phyloP scores from a whole-genome alignment of 371 early-diverging fungal genomes.

The Mucor mucedo region DNA sequence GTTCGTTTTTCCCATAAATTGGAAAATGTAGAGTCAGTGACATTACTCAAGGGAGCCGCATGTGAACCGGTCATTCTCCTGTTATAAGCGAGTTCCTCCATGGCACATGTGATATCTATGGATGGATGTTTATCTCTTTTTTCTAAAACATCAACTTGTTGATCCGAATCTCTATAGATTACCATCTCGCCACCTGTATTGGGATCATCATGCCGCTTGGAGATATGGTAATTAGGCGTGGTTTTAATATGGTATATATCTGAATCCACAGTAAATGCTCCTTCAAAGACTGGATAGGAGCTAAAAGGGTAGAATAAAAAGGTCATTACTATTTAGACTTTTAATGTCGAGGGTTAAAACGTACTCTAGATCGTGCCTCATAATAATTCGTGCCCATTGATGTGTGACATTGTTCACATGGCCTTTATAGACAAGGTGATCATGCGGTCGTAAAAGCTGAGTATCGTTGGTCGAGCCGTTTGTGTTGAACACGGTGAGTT shows the following conservation, averaged over 20 bases:
- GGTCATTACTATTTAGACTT: background rate
- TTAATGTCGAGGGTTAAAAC: background rate
- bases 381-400: slow-evolving; percentile 73
- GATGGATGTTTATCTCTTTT: background rate
- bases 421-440: slow-evolving; percentile 66
- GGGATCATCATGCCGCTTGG: slow-evolving; percentile 68
- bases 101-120: slow-evolving; percentile 24
- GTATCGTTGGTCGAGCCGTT: slow-evolving; percentile 28
- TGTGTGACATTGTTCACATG: slow-evolving; percentile 34
- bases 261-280: slow-evolving; percentile 59
- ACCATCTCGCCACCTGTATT: slow-evolving; percentile 46
- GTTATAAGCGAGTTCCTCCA: slow-evolving; percentile 32
- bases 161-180: slow-evolving; percentile 76
- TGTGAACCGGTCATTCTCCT: slow-evolving; percentile 26
- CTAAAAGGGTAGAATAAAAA: slow-evolving; percentile 12
- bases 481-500: slow-evolving; percentile 35
- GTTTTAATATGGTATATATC: slow-evolving; percentile 74
- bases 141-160: slow-evolving; percentile 14
- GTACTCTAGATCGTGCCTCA: slow-evolving; percentile 55
- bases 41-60: slow-evolving; percentile 3
- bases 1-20: slow-evolving; percentile 27
- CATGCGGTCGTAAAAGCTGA: slow-evolving; percentile 32
- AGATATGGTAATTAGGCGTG: slow-evolving; percentile 54
- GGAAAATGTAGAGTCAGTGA: background rate
- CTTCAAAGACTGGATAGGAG: slow-evolving; percentile 60